Percentiles rank a stretch among this genome's conserved stretches.
phyloP scores from a whole-genome alignment of 805 yeast genomes.

The Zygotorulaspora danielsina region DNA sequence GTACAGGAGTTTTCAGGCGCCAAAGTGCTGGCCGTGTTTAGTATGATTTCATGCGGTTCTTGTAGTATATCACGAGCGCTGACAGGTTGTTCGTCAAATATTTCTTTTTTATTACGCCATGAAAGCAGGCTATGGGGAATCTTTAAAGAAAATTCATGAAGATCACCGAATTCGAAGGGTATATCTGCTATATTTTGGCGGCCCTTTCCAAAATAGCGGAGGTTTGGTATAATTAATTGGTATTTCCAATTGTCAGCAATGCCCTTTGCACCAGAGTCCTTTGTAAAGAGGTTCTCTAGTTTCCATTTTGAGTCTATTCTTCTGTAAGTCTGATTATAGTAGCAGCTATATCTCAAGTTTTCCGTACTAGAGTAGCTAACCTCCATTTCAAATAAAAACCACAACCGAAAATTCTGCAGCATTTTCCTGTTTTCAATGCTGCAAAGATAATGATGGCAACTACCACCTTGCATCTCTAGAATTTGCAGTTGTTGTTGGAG shows the following conservation, averaged over 20 bases:
- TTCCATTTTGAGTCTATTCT: constrained; percentile 23
- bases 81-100: constrained; percentile 20
- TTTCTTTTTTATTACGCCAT: constrained; percentile 16
- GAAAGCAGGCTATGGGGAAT: constrained; percentile 22
- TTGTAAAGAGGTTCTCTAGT: constrained; percentile 3
- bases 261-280: too few species aligned
- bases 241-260: too few species aligned
- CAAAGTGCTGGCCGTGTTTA: too few species aligned
- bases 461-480: constrained; percentile 12
- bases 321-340: constrained; percentile 26
- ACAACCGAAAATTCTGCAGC: constrained; percentile 17
- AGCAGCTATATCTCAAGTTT: constrained; percentile 31
- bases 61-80: constrained; percentile 13
- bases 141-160: too few species aligned
- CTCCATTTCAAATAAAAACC: constrained; percentile 36
- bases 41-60: too few species aligned
- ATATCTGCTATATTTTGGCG: too few species aligned
- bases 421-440: constrained; percentile 13
- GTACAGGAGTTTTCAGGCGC: too few species aligned
- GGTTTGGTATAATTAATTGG: too few species aligned
- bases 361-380: constrained; percentile 21
- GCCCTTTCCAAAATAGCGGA: too few species aligned
- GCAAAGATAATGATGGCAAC: constrained; percentile 24
- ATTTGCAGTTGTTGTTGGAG: constrained; percentile 23
- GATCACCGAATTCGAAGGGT: too few species aligned